A percentile compares a stretch with the other conserved stretches of the same genome.
Evolutionary conservation across 305 asterid species (phyloP).

Genomic region (Coffea humblotiana): DNA sequence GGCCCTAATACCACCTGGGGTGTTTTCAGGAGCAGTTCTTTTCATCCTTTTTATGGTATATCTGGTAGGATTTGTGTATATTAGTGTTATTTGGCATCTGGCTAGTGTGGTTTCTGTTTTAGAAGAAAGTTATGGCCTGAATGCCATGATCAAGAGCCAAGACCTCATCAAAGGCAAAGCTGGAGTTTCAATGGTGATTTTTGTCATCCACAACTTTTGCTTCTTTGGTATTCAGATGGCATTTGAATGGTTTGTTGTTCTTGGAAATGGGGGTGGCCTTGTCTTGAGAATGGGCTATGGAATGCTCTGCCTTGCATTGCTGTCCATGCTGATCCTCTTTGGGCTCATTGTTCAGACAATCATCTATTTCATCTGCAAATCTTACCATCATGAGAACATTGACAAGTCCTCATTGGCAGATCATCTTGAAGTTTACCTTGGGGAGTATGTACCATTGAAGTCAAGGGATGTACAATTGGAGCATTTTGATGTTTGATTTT

Average conservation of each 20-base stretch:
- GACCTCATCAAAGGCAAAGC: conserved; percentile 46
- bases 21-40: background rate
- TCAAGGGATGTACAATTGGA: conserved; percentile 41
- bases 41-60: conserved; percentile 22
- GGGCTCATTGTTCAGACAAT: conserved; percentile 50
- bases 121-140: conserved; percentile 46
- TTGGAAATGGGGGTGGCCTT: conserved; percentile 13
- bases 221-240: conserved; percentile 9
- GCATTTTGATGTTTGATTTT: conserved; percentile 25
- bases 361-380: conserved; percentile 47
- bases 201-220: conserved; percentile 27
- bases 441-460: conserved; percentile 51
- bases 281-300: conserved; percentile 23
- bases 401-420: conserved; percentile 44
- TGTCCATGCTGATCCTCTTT: conserved; percentile 29
- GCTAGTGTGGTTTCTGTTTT: conserved; percentile 53
- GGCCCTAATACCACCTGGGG: background rate
- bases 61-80: conserved; percentile 36
- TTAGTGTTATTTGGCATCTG: conserved; percentile 46
- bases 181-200: conserved; percentile 22
- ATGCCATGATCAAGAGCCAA: conserved; percentile 50
- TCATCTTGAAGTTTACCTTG: conserved; percentile 50
- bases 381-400: conserved; percentile 43
- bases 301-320: conserved; percentile 26
- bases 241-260: conserved; percentile 28